Conservation (phyloP, 352 stramenopile genomes). For the Phytophthora syringae region DNA sequence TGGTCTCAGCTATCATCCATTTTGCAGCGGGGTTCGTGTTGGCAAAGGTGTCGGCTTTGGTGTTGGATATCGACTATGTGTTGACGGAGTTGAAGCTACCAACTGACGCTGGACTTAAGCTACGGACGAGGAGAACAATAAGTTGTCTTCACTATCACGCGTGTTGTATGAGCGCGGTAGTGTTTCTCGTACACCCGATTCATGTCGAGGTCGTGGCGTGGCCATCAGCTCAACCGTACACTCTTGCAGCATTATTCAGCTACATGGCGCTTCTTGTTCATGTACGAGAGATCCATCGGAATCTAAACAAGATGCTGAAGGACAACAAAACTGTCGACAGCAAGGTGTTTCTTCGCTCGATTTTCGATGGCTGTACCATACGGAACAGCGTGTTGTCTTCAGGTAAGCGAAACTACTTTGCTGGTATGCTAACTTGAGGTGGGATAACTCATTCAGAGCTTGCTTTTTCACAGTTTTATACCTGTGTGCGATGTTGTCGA, state of each 20-base stretch:
- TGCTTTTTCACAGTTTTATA: conserved; percentile 32
- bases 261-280: conserved; percentile 39
- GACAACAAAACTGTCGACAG: background rate
- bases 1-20: conserved; percentile 55
- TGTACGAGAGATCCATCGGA: conserved; percentile 7
- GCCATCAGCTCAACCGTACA: conserved; percentile 69
- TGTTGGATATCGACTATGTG: conserved; percentile 31
- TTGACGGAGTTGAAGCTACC: conserved; percentile 1
- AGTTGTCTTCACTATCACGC: conserved; percentile 15
- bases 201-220: conserved; percentile 71
- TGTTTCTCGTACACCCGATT: conserved; percentile 63
- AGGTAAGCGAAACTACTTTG: conserved; percentile 6
- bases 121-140: background rate
- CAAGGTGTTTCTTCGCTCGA: background rate
- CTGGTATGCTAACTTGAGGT: background rate
- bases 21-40: conserved; percentile 31
- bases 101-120: background rate
- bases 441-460: background rate
- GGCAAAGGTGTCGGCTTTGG: conserved; percentile 21
- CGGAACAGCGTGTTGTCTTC: conserved; percentile 8
- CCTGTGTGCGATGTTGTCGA: conserved; percentile 47
- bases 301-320: background rate
- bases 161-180: conserved; percentile 42
- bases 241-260: conserved; percentile 54
- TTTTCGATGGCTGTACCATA: background rate